These are phyloP conservation scores for Microbotryomycetes sp. DNA, from an alignment of 1,284 basidiomycete genomes.

Conservation along the genomic window DNA sequence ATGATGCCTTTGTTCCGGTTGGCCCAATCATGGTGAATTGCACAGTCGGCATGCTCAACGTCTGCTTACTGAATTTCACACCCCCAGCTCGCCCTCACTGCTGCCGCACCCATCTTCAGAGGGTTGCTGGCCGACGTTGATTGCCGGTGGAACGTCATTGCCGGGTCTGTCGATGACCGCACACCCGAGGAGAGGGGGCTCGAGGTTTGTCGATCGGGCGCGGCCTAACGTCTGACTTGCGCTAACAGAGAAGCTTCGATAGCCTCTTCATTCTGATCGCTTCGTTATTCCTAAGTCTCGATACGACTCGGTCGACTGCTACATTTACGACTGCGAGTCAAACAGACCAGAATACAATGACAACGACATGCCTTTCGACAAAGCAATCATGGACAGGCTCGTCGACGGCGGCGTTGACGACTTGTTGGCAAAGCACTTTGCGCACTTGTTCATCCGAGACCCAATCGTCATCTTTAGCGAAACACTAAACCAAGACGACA, in stretches of 20 bases:
- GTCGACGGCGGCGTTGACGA: conserved; percentile 73
- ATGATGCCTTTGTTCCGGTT: conserved; percentile 88
- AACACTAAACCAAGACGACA: conserved; percentile 85
- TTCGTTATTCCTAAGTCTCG: conserved; percentile 88
- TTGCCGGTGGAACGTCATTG: conserved; percentile 97
- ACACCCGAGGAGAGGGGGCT: conserved; percentile 88
- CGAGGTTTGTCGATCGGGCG: conserved; percentile 50
- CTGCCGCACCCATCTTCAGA: conserved; percentile 87
- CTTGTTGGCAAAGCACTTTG: conserved; percentile 79
- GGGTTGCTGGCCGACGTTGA: conserved; percentile 95
- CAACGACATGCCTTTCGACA: conserved; percentile 70
- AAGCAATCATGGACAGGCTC: conserved; percentile 63
- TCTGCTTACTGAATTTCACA: background rate
- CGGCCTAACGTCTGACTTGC: background rate
- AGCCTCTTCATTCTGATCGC: conserved; percentile 69
- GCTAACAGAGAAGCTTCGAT: background rate
- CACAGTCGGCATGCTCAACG: background rate
- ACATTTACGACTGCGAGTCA: conserved; percentile 67
- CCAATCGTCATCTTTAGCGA: conserved; percentile 94
- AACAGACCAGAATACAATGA: conserved; percentile 94
- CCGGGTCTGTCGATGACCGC: conserved; percentile 92
- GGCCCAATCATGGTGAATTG: conserved; percentile 82
- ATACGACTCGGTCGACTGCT: conserved; percentile 92
- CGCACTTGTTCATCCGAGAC: conserved; percentile 96
- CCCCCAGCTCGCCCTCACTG: conserved; percentile 76